These are phyloP conservation scores for Mycena belliarum DNA, from an alignment of 768 basidiomycete genomes.

Conservation along the genomic window DNA sequence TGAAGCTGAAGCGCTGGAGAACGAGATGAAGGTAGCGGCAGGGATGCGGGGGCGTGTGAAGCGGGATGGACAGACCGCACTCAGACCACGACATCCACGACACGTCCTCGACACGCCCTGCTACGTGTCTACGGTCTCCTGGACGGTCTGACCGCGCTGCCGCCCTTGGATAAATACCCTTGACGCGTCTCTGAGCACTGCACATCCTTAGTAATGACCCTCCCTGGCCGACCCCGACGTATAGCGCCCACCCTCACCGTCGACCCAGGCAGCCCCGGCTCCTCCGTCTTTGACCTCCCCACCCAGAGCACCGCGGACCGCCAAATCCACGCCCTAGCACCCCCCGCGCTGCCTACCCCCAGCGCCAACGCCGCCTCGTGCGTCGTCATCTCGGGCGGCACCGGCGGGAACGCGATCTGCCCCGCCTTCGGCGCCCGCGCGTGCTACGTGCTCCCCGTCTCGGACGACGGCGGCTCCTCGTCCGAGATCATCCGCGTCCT, in stretches of 20 bases:
- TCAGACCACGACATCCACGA: background rate
- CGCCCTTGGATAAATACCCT: slow-evolving; percentile 14
- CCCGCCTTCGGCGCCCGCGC: slow-evolving; percentile 73
- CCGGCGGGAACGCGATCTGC: slow-evolving; percentile 90
- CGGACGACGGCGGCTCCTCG: slow-evolving; percentile 94
- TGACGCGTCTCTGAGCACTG: background rate
- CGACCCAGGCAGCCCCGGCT: slow-evolving; percentile 59
- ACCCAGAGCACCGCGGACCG: slow-evolving; percentile 34
- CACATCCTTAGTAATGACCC: too few species aligned
- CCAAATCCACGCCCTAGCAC: slow-evolving; percentile 11
- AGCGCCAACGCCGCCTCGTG: slow-evolving; percentile 50
- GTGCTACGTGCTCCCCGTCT: slow-evolving; percentile 88
- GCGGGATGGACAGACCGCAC: background rate
- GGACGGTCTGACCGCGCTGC: background rate
- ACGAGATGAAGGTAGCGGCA: background rate
- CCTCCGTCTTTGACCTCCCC: slow-evolving; percentile 76
- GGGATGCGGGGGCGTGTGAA: too few species aligned
- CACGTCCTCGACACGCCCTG: slow-evolving; percentile 19
- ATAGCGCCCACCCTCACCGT: slow-evolving; percentile 9
- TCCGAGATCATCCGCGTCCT: slow-evolving; percentile 93
- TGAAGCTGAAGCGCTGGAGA: too few species aligned
- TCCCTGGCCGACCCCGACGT: background rate
- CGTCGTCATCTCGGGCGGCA: slow-evolving; percentile 89
- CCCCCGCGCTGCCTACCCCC: slow-evolving; percentile 8
- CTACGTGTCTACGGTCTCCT: slow-evolving; percentile 15